These are phyloP conservation scores for Amanita jacksonii DNA, from an alignment of 768 basidiomycete species.

Conservation along the genomic window DNA sequence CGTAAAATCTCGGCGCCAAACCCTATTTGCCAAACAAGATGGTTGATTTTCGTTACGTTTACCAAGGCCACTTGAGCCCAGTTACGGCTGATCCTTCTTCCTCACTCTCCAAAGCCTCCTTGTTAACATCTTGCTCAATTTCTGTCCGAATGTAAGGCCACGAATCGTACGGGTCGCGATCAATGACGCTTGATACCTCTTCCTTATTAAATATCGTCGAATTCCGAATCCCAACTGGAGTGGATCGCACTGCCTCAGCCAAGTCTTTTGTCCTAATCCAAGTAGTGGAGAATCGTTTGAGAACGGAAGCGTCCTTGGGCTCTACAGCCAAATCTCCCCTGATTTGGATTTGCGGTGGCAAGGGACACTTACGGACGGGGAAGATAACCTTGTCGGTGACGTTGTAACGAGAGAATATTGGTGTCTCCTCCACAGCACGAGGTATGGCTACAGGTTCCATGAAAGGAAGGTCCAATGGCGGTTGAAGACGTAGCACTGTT, in stretches of 20 bases:
- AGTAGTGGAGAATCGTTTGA: neutral
- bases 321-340: too few species aligned
- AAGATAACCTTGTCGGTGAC: neutral
- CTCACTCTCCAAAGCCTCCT: neutral
- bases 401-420: neutral
- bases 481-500: neutral
- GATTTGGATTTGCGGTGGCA: too few species aligned
- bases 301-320: neutral
- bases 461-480: neutral
- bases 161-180: neutral
- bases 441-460: neutral
- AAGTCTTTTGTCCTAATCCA: neutral
- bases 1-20: too few species aligned
- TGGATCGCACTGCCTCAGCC: neutral
- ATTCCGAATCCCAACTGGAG: neutral
- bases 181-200: neutral
- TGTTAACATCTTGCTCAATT: neutral
- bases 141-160: slow-evolving; percentile 1
- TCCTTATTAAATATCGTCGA: neutral
- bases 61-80: neutral
- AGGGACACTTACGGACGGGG: neutral
- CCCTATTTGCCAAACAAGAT: too few species aligned
- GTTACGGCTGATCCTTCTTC: neutral
- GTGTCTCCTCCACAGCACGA: neutral
- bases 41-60: too few species aligned